Evolutionary conservation across 2,329 filamentous ascomycete genomes (phyloP).

Genomic region (Hymenoscyphus salicellus): DNA sequence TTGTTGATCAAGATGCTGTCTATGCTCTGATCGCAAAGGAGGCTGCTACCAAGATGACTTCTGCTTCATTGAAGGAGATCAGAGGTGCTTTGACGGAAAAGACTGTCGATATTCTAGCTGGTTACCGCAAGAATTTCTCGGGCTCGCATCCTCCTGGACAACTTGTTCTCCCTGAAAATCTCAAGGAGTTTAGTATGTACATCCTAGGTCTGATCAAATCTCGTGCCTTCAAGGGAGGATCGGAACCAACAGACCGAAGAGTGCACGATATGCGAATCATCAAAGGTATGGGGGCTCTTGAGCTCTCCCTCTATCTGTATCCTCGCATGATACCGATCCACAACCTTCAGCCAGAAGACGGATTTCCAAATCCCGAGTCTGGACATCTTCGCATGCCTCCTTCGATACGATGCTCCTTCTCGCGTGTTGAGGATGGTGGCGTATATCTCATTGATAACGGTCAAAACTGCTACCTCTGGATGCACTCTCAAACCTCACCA

Average conservation of each 20-base stretch:
- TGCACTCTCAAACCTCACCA: slow-evolving; percentile 87
- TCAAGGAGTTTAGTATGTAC: slow-evolving; percentile 97
- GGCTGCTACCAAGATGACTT: slow-evolving; percentile 77
- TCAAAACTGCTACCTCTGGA: slow-evolving; percentile 86
- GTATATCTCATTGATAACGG: slow-evolving; percentile 95
- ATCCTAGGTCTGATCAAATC: slow-evolving; percentile 86
- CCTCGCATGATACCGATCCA: slow-evolving; percentile 90
- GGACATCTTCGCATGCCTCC: slow-evolving; percentile 84
- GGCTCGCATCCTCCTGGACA: slow-evolving; percentile 83
- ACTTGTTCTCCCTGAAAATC: slow-evolving; percentile 88
- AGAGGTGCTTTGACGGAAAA: slow-evolving; percentile 81
- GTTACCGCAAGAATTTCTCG: slow-evolving; percentile 89
- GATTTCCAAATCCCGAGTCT: slow-evolving; percentile 83
- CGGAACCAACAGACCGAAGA: slow-evolving; percentile 84
- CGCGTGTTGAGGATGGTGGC: slow-evolving; percentile 84
- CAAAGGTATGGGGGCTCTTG: slow-evolving; percentile 78
- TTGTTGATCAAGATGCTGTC: slow-evolving; percentile 93
- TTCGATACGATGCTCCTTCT: slow-evolving; percentile 77
- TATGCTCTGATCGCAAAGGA: slow-evolving; percentile 88
- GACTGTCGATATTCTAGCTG: slow-evolving; percentile 86
- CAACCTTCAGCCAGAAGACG: slow-evolving; percentile 81
- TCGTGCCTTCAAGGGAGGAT: slow-evolving; percentile 87
- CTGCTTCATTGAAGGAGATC: slow-evolving; percentile 78
- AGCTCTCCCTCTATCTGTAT: slow-evolving; percentile 90
- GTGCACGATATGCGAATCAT: slow-evolving; percentile 91